Base-by-base conservation (phyloP, 2,329 filamentous ascomycete species). In the Calonectria naviculata region DNA sequence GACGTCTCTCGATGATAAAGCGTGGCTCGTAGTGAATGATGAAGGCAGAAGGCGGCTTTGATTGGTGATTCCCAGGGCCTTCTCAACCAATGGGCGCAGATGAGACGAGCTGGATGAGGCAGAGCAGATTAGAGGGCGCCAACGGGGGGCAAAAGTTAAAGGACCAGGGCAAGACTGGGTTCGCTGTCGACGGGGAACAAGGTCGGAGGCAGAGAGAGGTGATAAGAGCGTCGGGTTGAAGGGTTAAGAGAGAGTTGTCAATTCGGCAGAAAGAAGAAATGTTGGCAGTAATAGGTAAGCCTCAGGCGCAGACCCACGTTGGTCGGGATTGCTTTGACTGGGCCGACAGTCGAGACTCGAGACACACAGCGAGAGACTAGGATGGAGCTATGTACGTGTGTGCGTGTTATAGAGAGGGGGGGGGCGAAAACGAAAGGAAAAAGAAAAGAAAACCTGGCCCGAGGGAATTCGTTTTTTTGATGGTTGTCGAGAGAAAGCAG, bases 1-100 rank as follows among this genome's bases (percentile, higher is more conserved):
- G 75, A 62, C 73, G 75, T 77, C 76, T 77, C 75, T 69, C 61
- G 70, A 74, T 78, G 69, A 75, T 74, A 60, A 76, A 75, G 71
- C 76, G 76, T 78, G 76, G 74, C 75, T 78, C 68, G 74, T 73
- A 73, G 68, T 78, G 77, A 66, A 80, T 79, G 80, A 79, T 74
- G 74, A 77, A 76, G 68, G 71, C 71, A 76, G 71, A 70, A 71
- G 31, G 71, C 64, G 70, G 71, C 74, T 80, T 75, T 82, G 81
- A 83, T 83, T 83, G 81, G 81, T 77, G 76, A 75, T 78, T 67
- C 70, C 74, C 71, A 75, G 78, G 79, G 73, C 73, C 72, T 74
- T 73, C 68, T 76, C 73, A 76, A 79, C 81, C 81, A 83, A 82
- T 82, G 73, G 72, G 76, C 73, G 74, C 73, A 75, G 75, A 81